A percentile compares a stretch with the other conserved stretches of the same genome.
Conservation (phyloP, 495 filamentous ascomycete species). For the Viridothelium virens region DNA sequence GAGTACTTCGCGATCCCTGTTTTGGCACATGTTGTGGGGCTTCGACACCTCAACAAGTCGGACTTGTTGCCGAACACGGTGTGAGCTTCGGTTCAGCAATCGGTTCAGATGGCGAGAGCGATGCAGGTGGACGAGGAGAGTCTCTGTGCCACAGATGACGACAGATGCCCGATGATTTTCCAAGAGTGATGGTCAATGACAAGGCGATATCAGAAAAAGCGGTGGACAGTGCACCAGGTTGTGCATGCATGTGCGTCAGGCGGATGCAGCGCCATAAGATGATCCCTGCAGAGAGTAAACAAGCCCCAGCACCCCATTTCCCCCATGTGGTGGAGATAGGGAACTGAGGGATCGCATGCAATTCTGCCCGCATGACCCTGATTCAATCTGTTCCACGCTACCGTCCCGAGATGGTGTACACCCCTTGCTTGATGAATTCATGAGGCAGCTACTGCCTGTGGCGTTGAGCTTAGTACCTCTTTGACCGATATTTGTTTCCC, state of each 20-base stretch:
- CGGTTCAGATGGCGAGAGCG: background rate
- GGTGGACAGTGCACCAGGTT: conserved; percentile 3
- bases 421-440: background rate
- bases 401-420: background rate
- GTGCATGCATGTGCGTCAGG: background rate
- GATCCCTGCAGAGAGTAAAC: conserved; percentile 10
- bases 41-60: background rate
- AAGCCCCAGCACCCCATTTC: background rate
- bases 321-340: conserved; percentile 1
- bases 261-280: background rate
- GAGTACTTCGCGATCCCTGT: background rate
- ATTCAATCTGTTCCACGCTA: background rate
- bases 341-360: conserved; percentile 5
- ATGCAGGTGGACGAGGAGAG: background rate
- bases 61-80: background rate
- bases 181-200: background rate
- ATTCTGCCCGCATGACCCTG: conserved; percentile 8
- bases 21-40: background rate
- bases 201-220: background rate
- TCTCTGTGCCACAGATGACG: background rate
- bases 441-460: background rate
- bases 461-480: background rate
- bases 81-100: background rate
- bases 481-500: background rate
- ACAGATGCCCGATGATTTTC: too few species aligned